phyloP scores from a whole-genome alignment of 176 grass and related monocot genomes.

The Leersia perrieri region DNA sequence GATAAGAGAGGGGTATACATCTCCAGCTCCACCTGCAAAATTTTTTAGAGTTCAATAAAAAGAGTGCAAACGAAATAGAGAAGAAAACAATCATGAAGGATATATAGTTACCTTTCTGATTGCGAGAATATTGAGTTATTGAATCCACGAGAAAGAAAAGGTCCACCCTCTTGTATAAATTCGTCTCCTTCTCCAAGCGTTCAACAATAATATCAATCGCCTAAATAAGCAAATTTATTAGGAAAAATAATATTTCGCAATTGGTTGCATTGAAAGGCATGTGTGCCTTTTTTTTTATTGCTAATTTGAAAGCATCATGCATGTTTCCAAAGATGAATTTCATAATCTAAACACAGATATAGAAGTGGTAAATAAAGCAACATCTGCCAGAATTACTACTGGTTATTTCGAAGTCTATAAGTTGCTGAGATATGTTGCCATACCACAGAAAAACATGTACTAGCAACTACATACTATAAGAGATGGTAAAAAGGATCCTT shows the following conservation, averaged over 20 bases:
- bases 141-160: slow-evolving; percentile 97
- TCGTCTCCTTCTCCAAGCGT: slow-evolving; percentile 73
- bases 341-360: background rate
- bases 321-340: slow-evolving; percentile 4
- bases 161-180: slow-evolving; percentile 83
- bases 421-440: background rate
- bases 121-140: slow-evolving; percentile 84
- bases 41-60: slow-evolving; percentile 33
- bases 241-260: slow-evolving; percentile 20
- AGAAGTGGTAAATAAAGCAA: slow-evolving; percentile 14
- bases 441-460: slow-evolving; percentile 10
- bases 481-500: background rate
- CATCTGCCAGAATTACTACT: background rate
- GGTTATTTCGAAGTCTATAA: slow-evolving; percentile 8
- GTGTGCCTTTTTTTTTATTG: slow-evolving; percentile 3
- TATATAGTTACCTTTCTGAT: slow-evolving; percentile 60
- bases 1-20: slow-evolving; percentile 78
- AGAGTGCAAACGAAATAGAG: slow-evolving; percentile 12
- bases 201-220: slow-evolving; percentile 74
- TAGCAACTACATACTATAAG: background rate
- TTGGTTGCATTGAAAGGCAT: background rate
- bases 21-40: slow-evolving; percentile 68
- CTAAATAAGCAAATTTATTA: slow-evolving; percentile 44
- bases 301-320: background rate
- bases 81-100: background rate